These are phyloP conservation scores for Neonectria sp. DNA, from an alignment of 2,329 filamentous ascomycete species.

Conservation along the genomic window DNA sequence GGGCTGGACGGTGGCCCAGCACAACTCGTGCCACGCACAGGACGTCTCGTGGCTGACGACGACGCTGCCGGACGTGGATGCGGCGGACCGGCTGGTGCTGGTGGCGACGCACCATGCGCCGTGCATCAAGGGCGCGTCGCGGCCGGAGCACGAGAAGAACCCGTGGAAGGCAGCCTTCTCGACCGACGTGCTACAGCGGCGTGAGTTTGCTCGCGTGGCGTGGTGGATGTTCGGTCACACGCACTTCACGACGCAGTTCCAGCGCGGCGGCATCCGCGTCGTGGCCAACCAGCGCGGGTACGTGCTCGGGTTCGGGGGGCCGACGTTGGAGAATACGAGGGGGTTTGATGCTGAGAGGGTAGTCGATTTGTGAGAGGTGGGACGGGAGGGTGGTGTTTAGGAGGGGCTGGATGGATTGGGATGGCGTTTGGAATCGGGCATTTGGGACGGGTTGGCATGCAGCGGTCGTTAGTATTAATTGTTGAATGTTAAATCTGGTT, in stretches of 20 bases:
- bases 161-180: slow-evolving; percentile 67
- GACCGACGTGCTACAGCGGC: slow-evolving; percentile 59
- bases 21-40: slow-evolving; percentile 62
- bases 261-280: slow-evolving; percentile 53
- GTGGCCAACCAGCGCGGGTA: slow-evolving; percentile 64
- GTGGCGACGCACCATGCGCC: slow-evolving; percentile 73
- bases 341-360: slow-evolving; percentile 45
- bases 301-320: slow-evolving; percentile 47
- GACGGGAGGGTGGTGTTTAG: not conserved
- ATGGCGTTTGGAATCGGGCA: not conserved
- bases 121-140: slow-evolving; percentile 62
- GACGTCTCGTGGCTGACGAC: slow-evolving; percentile 67
- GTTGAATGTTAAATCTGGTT: no score
- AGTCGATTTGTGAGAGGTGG: slow-evolving; percentile 37
- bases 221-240: slow-evolving; percentile 66
- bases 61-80: slow-evolving; percentile 52
- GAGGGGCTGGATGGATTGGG: not conserved
- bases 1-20: slow-evolving; percentile 64
- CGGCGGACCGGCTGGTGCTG: slow-evolving; percentile 53
- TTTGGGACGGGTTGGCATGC: no score
- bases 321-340: slow-evolving; percentile 41
- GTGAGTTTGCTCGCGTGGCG: slow-evolving; percentile 52
- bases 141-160: slow-evolving; percentile 62
- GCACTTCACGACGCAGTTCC: slow-evolving; percentile 59
- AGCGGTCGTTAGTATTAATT: not conserved